A percentile compares a stretch with the other conserved stretches of the same genome.
Conservation (phyloP, 306 rosid species). For the Pyrus betulifolia region DNA sequence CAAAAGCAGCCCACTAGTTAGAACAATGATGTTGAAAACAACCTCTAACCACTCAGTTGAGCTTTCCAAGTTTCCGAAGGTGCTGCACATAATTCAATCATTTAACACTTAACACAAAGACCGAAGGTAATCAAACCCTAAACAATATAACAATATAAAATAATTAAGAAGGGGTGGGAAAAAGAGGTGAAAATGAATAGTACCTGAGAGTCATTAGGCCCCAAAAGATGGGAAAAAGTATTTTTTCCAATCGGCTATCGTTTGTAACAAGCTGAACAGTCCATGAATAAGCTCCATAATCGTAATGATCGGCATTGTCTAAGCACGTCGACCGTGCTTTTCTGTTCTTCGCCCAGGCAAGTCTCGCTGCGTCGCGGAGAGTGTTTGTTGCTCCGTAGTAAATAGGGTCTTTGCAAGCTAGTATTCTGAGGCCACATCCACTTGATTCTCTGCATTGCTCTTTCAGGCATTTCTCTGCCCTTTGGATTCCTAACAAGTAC, state of each 20-base stretch:
- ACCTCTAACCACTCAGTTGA: constrained; percentile 86
- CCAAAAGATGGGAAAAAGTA: constrained; percentile 86
- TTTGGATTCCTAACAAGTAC: constrained; percentile 84
- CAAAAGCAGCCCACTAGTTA: constrained; percentile 78
- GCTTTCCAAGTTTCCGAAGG: constrained; percentile 87
- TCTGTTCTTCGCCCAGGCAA: constrained; percentile 61
- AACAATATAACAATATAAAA: not conserved
- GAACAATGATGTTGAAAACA: constrained; percentile 76
- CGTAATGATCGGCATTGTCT: constrained; percentile 41
- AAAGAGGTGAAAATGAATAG: no score
- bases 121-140: not conserved
- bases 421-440: constrained; percentile 40
- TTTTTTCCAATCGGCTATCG: constrained; percentile 68
- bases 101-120: not conserved
- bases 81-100: constrained; percentile 32
- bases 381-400: constrained; percentile 47
- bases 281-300: constrained; percentile 81
- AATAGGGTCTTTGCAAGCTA: constrained; percentile 58
- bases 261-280: constrained; percentile 77
- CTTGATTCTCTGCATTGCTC: constrained; percentile 45
- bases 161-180: not conserved
- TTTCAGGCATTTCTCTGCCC: constrained; percentile 63
- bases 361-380: constrained; percentile 40
- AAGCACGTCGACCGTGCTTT: constrained; percentile 61
- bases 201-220: constrained; percentile 97